A percentile compares a stretch with the other conserved stretches of the same genome.
Evolutionary conservation across 2,329 filamentous ascomycete species (phyloP).

Genomic region (Aphanocladium album): DNA sequence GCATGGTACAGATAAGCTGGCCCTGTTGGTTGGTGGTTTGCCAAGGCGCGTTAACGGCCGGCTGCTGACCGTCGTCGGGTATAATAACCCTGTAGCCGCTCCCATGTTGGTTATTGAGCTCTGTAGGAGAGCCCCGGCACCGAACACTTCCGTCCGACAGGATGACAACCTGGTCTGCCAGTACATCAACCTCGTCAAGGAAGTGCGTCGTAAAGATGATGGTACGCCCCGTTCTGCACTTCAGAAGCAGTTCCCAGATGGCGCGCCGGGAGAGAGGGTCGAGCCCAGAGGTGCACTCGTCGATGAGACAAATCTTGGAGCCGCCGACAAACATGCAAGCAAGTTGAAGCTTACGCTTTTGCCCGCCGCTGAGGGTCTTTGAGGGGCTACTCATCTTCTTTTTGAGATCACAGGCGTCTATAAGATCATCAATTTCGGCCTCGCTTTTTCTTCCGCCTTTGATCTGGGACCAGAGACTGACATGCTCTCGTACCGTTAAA

Average conservation of each 20-base stretch:
- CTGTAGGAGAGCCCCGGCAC: slow-evolving; percentile 57
- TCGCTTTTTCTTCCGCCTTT: slow-evolving; percentile 45
- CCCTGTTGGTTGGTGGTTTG: slow-evolving; percentile 32
- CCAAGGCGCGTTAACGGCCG: not conserved
- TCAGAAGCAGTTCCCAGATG: slow-evolving; percentile 65
- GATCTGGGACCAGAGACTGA: slow-evolving; percentile 57
- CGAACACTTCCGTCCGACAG: slow-evolving; percentile 58
- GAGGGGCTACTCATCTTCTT: slow-evolving; percentile 51
- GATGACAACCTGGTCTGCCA: slow-evolving; percentile 64
- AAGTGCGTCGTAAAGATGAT: slow-evolving; percentile 68
- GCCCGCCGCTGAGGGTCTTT: slow-evolving; percentile 38
- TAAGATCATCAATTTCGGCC: slow-evolving; percentile 43
- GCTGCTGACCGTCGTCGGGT: not conserved
- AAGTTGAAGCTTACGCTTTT: slow-evolving; percentile 9
- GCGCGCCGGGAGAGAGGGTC: slow-evolving; percentile 62
- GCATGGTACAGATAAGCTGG: slow-evolving; percentile 50
- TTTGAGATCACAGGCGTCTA: slow-evolving; percentile 54
- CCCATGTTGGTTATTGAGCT: slow-evolving; percentile 58
- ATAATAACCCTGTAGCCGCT: slow-evolving; percentile 58
- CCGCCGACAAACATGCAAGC: slow-evolving; percentile 69
- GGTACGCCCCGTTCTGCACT: slow-evolving; percentile 56
- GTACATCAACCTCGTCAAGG: slow-evolving; percentile 64
- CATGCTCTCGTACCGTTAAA: slow-evolving; percentile 60
- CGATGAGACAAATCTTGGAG: slow-evolving; percentile 62
- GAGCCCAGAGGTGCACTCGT: slow-evolving; percentile 63